phyloP scores from a whole-genome alignment of 306 rosid genomes.

The Comarum palustre region DNA sequence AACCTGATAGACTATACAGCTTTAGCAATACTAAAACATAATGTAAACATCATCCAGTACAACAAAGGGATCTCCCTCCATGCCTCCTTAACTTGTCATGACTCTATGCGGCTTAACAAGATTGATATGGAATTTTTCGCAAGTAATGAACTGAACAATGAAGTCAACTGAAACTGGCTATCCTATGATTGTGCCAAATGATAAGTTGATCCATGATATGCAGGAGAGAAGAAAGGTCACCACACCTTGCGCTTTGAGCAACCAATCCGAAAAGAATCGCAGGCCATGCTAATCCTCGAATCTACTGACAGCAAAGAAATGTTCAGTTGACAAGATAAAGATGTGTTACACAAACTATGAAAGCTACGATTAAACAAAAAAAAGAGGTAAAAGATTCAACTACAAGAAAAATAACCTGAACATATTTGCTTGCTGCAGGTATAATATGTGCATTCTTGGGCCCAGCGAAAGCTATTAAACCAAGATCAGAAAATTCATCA shows the following conservation, averaged over 20 bases:
- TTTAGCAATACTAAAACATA: neutral
- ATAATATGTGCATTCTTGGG: slow-evolving; percentile 58
- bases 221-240: slow-evolving; percentile 14
- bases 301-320: slow-evolving; percentile 30
- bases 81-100: too few relatives aligned
- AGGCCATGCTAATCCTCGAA: slow-evolving; percentile 73
- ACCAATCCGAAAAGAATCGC: slow-evolving; percentile 68
- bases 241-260: slow-evolving; percentile 69
- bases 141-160: neutral
- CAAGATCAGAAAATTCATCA: slow-evolving; percentile 21
- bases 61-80: neutral
- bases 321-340: neutral
- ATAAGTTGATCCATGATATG: slow-evolving; percentile 7
- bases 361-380: neutral
- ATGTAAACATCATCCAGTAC: neutral
- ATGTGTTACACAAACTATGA: neutral
- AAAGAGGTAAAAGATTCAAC: neutral
- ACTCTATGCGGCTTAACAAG: neutral
- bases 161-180: neutral
- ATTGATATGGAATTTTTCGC: neutral
- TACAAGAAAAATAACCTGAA: slow-evolving; percentile 43
- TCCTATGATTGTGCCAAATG: neutral
- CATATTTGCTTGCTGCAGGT: slow-evolving; percentile 63
- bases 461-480: slow-evolving; percentile 51
- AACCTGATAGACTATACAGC: neutral